These are phyloP conservation scores for Peterozyma xylosa DNA, from an alignment of 805 yeast species.

Conservation along the genomic window DNA sequence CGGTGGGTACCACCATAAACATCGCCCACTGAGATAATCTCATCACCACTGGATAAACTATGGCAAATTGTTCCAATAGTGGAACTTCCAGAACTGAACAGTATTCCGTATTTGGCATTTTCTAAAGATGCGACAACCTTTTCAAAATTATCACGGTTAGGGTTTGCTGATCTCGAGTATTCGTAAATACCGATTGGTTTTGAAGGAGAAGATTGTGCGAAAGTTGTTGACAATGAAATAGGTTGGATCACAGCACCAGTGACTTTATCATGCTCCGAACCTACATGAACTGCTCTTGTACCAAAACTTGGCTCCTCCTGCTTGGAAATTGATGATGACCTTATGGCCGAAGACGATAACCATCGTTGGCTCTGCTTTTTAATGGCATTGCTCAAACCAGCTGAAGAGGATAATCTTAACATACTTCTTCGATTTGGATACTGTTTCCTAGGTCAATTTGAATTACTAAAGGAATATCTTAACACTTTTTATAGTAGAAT, in stretches of 20 bases:
- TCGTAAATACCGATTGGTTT: conserved; percentile 74
- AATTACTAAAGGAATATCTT: too few species aligned
- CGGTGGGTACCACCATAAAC: conserved; percentile 92
- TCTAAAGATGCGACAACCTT: conserved; percentile 73
- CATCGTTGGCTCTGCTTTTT: too few species aligned
- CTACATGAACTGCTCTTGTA: conserved; percentile 81
- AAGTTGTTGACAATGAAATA: conserved; percentile 77
- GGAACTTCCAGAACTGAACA: conserved; percentile 82
- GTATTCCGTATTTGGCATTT: conserved; percentile 67
- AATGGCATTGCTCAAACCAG: too few species aligned
- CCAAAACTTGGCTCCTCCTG: conserved; percentile 39
- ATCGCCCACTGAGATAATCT: conserved; percentile 74
- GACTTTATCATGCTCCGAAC: conserved; percentile 58
- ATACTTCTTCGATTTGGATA: too few species aligned
- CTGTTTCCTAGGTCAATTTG: too few species aligned
- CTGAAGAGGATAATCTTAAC: too few species aligned
- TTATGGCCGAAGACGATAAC: too few species aligned
- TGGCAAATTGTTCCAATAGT: conserved; percentile 73
- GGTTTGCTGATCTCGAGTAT: conserved; percentile 80
- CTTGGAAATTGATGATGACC: too few species aligned
- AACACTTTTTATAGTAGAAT: too few species aligned
- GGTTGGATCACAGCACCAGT: conserved; percentile 89
- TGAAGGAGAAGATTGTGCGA: conserved; percentile 73
- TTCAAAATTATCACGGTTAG: conserved; percentile 80
- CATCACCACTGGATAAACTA: conserved; percentile 62